These are phyloP conservation scores for Termitomyces sp. DNA, from an alignment of 768 basidiomycete species.

Conservation along the genomic window DNA sequence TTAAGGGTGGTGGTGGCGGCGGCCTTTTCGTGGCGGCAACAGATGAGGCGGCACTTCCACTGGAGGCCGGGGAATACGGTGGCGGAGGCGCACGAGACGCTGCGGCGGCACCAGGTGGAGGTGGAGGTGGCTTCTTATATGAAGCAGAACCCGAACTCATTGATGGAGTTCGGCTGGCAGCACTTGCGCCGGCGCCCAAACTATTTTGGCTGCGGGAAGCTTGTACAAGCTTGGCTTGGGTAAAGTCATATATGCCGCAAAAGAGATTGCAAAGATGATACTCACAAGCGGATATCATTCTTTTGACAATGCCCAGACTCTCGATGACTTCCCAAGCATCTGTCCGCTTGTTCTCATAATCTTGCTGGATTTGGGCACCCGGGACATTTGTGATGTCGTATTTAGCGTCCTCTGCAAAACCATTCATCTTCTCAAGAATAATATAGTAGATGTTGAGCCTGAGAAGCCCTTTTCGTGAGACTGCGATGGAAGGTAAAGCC, in stretches of 20 bases:
- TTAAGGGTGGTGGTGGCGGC: slow-evolving; percentile 89
- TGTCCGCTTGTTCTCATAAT: slow-evolving; percentile 79
- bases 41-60: slow-evolving; percentile 21
- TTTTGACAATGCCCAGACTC: slow-evolving; percentile 75
- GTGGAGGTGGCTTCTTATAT: slow-evolving; percentile 51
- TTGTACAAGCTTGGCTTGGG: slow-evolving; percentile 66
- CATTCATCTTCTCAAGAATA: slow-evolving; percentile 89
- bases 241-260: background rate
- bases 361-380: slow-evolving; percentile 65
- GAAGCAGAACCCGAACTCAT: slow-evolving; percentile 29
- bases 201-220: slow-evolving; percentile 34
- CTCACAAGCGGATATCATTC: slow-evolving; percentile 83
- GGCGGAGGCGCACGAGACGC: slow-evolving; percentile 38
- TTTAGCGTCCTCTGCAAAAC: slow-evolving; percentile 75
- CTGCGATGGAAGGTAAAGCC: background rate
- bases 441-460: slow-evolving; percentile 94
- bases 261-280: slow-evolving; percentile 9
- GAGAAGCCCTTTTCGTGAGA: slow-evolving; percentile 2
- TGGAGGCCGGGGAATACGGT: slow-evolving; percentile 35
- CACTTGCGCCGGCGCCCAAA: slow-evolving; percentile 28
- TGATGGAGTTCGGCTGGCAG: slow-evolving; percentile 30
- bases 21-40: slow-evolving; percentile 64
- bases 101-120: slow-evolving; percentile 40
- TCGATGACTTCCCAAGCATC: slow-evolving; percentile 82
- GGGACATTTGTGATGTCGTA: slow-evolving; percentile 67